These are phyloP conservation scores for Sporothrix globosa DNA, from an alignment of 2,329 filamentous ascomycete species.

Conservation along the genomic window DNA sequence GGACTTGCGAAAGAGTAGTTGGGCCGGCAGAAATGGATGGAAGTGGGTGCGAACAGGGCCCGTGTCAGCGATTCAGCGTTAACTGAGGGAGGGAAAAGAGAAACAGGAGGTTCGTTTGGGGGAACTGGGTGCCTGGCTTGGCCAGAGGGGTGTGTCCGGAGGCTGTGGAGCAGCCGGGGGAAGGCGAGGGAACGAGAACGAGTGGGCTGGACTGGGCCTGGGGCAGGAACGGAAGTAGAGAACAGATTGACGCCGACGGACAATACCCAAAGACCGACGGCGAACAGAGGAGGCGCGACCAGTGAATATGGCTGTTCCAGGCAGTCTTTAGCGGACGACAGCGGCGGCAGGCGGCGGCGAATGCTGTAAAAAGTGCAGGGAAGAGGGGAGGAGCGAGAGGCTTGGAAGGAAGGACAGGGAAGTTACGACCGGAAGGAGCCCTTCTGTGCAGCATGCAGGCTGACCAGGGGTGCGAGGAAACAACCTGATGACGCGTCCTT, in stretches of 20 bases:
- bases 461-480: conserved; percentile 29
- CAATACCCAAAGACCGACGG: not conserved
- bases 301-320: not conserved
- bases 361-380: not conserved
- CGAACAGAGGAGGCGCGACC: conserved; percentile 14
- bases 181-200: conserved; percentile 23
- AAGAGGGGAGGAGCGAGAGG: conserved; percentile 16
- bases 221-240: conserved; percentile 3
- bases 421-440: conserved; percentile 13
- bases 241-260: conserved; percentile 8
- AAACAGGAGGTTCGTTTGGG: conserved; percentile 32
- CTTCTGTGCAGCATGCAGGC: conserved; percentile 25
- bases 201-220: not conserved
- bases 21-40: conserved; percentile 13
- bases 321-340: not conserved
- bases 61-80: conserved; percentile 12
- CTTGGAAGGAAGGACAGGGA: conserved; percentile 22
- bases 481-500: conserved; percentile 31
- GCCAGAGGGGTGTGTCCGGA: conserved; percentile 24
- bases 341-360: conserved; percentile 8
- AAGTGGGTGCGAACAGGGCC: conserved; percentile 19
- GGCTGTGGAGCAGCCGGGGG: conserved; percentile 15
- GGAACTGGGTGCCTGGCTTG: conserved; percentile 27
- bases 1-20: conserved; percentile 8
- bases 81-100: conserved; percentile 18